Evolutionary conservation across 2,329 filamentous ascomycete species (phyloP).

Genomic region (Corinectria fuckeliana): DNA sequence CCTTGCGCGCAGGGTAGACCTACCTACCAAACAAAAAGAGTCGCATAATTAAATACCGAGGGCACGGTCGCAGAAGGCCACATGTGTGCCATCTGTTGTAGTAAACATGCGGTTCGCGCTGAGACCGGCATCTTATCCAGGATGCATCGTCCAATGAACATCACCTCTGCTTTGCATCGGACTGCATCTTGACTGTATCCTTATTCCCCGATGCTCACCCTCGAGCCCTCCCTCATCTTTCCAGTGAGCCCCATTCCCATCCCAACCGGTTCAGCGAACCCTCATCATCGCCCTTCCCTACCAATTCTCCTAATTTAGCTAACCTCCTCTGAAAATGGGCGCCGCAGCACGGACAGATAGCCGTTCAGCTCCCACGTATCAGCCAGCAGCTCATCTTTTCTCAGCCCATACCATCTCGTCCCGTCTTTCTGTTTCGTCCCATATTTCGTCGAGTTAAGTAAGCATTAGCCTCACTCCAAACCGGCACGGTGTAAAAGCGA

Average conservation of each 20-base stretch:
- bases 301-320: neutral
- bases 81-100: slow-evolving; percentile 10
- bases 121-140: neutral
- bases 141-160: neutral
- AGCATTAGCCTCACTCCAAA: neutral
- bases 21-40: neutral
- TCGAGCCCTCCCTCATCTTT: neutral
- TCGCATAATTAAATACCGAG: neutral
- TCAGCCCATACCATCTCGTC: slow-evolving; percentile 7
- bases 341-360: neutral
- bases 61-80: neutral
- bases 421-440: neutral
- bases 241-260: slow-evolving; percentile 3
- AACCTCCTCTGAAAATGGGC: neutral
- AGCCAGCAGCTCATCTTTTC: neutral
- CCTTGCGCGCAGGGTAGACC: neutral
- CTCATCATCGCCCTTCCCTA: neutral
- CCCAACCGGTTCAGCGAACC: neutral
- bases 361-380: slow-evolving; percentile 5
- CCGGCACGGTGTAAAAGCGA: neutral
- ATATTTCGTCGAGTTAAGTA: too few species aligned
- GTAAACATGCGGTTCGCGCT: neutral
- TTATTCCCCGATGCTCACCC: neutral
- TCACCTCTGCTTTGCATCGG: neutral
- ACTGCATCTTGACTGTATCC: neutral